Evolutionary conservation across 495 filamentous ascomycete genomes (phyloP), one percentile per base, ranked within the genome.

Genomic region (Lindgomyces ingoldianus): DNA sequence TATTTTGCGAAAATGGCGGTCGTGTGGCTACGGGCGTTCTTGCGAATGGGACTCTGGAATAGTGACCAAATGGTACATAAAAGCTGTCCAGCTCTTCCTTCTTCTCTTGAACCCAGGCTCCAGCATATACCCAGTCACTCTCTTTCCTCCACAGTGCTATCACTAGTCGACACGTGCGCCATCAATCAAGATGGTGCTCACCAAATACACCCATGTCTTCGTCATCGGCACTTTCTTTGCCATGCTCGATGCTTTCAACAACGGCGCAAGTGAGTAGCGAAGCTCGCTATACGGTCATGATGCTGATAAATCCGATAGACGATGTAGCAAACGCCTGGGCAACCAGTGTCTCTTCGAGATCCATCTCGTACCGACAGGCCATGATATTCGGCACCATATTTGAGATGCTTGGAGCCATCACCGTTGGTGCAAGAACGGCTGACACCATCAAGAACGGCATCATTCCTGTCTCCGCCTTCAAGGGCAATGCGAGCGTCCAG

Each of bases 171-270:
- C n/a, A n/a, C n/a, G n/a, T n/a, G n/a, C n/a, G n/a, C n/a, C n/a
- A n/a, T n/a, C 24, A 11, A 1, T 57, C 46, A 58, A 57, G 53
- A 65, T 65, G 62, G 25, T 29, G 52, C 77, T 81, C 55, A 73
- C 88, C 68, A 86, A 84, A 69, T 70, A 62, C 39, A 82, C 84
- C 74, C 90, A 89, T 67, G 79, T 91, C 69, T 89, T 91, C 66
- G 89, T 83, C 72, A 85, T 91, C 59, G 87, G 85, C 79, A 89
- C 85, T 57, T 76, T 91, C 69, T 91, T 91, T 80, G 87, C 88
- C 74, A 81, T 85, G 73, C 80, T 89, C 47, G 87, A 89, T 79
- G 86, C 87, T 59, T 89, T 76, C 80, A 89, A 88, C 78, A 88
- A 87, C 75, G 84, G 84, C 67, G 83, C 83, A 47, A 85, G 83